Evolutionary conservation across 352 stramenopile genomes (phyloP), one percentile per base, ranked within the genome.

Genomic region (Phytophthora cajani): DNA sequence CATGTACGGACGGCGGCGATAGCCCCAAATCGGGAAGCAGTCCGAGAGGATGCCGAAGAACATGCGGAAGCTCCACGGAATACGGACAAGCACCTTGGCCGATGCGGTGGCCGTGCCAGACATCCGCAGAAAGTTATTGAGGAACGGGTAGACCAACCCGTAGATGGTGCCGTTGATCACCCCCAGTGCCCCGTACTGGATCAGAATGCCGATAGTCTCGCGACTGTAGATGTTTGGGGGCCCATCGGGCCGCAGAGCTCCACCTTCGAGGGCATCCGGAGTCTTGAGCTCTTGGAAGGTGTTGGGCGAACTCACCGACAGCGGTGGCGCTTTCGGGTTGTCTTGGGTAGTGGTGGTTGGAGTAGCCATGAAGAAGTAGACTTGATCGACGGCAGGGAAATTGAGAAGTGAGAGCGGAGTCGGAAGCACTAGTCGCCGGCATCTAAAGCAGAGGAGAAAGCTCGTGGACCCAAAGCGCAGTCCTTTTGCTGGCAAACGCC

Each of bases 21-120:
- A 87, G 10, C 88, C 90, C 58, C 74, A 89, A 63, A 95, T 89
- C 23, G 88, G 90, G 58, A 89, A 85, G 62, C 87, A 95, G 62
- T 95, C 88, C 27, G 77, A 89, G 25, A 97, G 58, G 51, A 95
- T 89, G 32, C 89, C 89, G 67, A 92, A 92, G 42, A 95, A 79
- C 32, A 93, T 80, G 47, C 91, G 90, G 62, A 90, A 90, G 17
- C 64, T 84, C 84, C 85, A 95, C 42, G 75, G 75, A 30, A 88
- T 66, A 21, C 68, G 73, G 14, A 81, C 74, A 17, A 85, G 75
- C 38, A 81, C 79, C 16, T 59, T 79, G 7, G 79, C 77, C 17
- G 81, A 81, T 12, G 74, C 60, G 7, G 72, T 78, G 9, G 69
- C 71, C 27, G 71, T 77, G 14, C 74, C 74, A 6, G 74, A 74